Evolutionary conservation across 73 alveolate genomes (phyloP).

Genomic region (Breviolum minutum): DNA sequence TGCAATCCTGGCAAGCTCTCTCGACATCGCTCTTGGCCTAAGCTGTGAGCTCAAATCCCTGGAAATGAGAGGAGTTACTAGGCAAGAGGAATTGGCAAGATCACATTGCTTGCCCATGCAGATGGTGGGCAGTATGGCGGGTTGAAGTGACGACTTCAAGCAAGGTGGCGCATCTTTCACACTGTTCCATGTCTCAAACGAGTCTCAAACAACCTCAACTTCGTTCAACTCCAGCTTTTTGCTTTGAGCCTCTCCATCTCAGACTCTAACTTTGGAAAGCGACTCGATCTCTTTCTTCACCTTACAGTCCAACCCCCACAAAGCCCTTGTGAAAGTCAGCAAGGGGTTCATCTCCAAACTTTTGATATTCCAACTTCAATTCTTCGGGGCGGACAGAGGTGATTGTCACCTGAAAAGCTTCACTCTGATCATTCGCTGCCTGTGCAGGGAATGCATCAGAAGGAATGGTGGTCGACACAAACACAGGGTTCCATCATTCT

Average conservation of each 20-base stretch:
- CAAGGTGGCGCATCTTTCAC: neutral
- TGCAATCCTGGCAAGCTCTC: neutral
- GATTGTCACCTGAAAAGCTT: neutral
- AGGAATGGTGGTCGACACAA: neutral
- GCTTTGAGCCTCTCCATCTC: too few relatives aligned
- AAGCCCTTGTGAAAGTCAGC: neutral
- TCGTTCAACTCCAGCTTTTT: neutral
- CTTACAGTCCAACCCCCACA: neutral
- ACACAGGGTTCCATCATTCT: neutral
- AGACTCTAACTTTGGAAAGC: neutral
- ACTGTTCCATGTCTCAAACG: neutral
- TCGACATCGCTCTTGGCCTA: constrained; percentile 1
- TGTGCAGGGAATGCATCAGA: neutral
- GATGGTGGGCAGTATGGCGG: neutral
- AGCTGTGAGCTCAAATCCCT: neutral
- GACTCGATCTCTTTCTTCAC: constrained; percentile 42
- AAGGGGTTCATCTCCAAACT: neutral
- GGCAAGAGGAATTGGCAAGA: too few relatives aligned
- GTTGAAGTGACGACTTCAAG: neutral
- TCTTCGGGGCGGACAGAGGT: neutral
- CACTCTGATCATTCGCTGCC: constrained; percentile 26
- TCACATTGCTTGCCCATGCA: neutral
- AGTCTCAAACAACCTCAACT: neutral
- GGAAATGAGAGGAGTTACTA: too few relatives aligned
- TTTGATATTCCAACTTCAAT: neutral